Base-by-base conservation (phyloP, 805 yeast species). In the Komagataella phaffii region DNA sequence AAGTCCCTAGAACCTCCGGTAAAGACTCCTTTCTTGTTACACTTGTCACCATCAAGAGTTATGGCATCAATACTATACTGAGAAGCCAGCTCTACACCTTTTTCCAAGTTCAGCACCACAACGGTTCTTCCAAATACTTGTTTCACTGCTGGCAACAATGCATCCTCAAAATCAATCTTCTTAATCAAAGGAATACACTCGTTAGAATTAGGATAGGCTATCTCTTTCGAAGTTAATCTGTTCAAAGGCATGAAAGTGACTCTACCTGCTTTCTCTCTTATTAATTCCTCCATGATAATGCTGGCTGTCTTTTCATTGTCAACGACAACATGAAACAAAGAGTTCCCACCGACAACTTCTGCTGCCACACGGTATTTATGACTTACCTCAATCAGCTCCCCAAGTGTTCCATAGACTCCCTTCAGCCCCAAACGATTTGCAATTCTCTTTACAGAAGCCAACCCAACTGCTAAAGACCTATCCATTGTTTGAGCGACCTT, bases 161-260 rank as follows among this genome's bases (percentile, higher is more conserved):
- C 71, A 1, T 74, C 69, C 51, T 79, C 83, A 59, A 66, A 83
- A 47, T 81, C 81, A 49, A 91, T 73, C 62, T 88, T 87, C 57
- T 81, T 79, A 46, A 88, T 76, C 54, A 93, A 70, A 0, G 97
- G 96, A 30, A 90, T 83, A 51, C 80, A 83, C 47, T 80, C 83
- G 51, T 72, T 79, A 17, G 77, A 70, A 8, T 76, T 78, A 1
- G 96, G 96, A 58, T 80, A 85, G 2, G 61, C 58, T 14, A 73
- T 64, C 7, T 64, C 61, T 36, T 64, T 60, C 19, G 74, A 70
- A 6, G 63, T 57, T 14, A 93, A 60, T 58, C 95, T 72, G 61
- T 89, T 88, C 55, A 93, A 68, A 1, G 99, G 98, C 71, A 93
- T 81, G 59, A 93, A 89, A 0, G 98, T 88, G 0, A 86, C 90